Evolutionary conservation across 192 early-diverging fungal species (phyloP).

Genomic region (Nowakowskiella sp.): DNA sequence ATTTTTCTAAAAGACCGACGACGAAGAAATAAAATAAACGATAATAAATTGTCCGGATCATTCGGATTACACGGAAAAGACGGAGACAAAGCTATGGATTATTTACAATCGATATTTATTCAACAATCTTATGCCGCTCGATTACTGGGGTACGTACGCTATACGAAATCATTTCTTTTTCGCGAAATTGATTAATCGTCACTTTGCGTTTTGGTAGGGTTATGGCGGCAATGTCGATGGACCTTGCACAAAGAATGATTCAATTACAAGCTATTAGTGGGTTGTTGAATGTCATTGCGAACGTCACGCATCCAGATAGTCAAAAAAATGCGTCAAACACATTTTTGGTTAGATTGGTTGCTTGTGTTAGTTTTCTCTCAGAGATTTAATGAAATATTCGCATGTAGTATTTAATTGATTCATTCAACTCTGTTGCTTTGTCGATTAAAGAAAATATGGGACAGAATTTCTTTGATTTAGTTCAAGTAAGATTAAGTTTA

Average conservation of each 20-base stretch:
- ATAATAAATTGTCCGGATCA: background rate
- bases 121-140: slow-evolving; percentile 57
- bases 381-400: slow-evolving; percentile 3
- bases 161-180: slow-evolving; percentile 9
- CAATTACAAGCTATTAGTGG: slow-evolving; percentile 46
- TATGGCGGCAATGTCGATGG: slow-evolving; percentile 34
- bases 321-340: slow-evolving; percentile 46
- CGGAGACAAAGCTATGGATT: slow-evolving; percentile 31
- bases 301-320: slow-evolving; percentile 49
- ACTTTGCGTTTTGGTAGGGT: slow-evolving; percentile 18
- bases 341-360: slow-evolving; percentile 24
- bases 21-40: background rate
- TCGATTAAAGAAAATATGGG: slow-evolving; percentile 47
- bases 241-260: slow-evolving; percentile 47
- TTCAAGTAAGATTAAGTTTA: slow-evolving; percentile 30
- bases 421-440: slow-evolving; percentile 32
- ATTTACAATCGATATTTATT: slow-evolving; percentile 36
- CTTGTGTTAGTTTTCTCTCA: background rate
- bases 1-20: slow-evolving; percentile 20
- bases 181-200: background rate
- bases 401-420: slow-evolving; percentile 34
- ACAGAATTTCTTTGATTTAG: slow-evolving; percentile 48
- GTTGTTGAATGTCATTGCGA: slow-evolving; percentile 44
- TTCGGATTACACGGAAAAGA: slow-evolving; percentile 16
- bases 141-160: slow-evolving; percentile 37